Conservation (phyloP, 1,139 yeast species). For the Meyerozyma elateridarum region DNA sequence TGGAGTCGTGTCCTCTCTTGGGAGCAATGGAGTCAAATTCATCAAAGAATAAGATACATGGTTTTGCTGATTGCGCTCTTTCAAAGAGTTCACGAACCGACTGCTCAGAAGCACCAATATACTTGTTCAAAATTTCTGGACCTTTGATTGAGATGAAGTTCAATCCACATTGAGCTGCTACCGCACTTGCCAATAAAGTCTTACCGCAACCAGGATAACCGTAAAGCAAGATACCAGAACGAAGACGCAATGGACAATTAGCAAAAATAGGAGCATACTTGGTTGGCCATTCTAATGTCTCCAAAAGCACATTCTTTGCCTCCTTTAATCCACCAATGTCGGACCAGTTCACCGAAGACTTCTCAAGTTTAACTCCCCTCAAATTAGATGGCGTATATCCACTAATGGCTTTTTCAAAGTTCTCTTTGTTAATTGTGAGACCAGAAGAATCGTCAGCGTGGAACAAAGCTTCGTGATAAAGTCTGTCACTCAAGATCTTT, state of each 20-base stretch:
- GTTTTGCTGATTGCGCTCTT: conserved; percentile 90
- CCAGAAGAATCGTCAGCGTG: conserved; percentile 10
- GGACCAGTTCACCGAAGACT: conserved; percentile 70
- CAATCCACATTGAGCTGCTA: conserved; percentile 90
- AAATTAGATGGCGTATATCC: conserved; percentile 78
- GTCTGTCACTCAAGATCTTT: conserved; percentile 66
- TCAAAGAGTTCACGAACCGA: conserved; percentile 90
- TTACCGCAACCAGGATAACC: conserved; percentile 99
- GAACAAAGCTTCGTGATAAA: conserved; percentile 62
- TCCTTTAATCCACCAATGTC: conserved; percentile 86
- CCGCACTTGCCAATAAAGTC: conserved; percentile 87
- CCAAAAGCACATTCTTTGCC: conserved; percentile 72
- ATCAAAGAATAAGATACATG: conserved; percentile 90
- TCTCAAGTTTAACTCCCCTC: conserved; percentile 83
- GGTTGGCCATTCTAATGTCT: conserved; percentile 96
- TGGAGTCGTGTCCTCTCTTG: conserved; percentile 95
- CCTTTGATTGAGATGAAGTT: conserved; percentile 94
- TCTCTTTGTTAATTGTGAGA: conserved; percentile 20
- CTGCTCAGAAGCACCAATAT: conserved; percentile 97
- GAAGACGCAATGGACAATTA: conserved; percentile 75
- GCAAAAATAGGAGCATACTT: conserved; percentile 91
- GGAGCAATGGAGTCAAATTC: conserved; percentile 98
- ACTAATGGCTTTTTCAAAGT: conserved; percentile 54
- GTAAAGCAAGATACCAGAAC: conserved; percentile 86
- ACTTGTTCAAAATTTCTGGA: conserved; percentile 92